Evolutionary conservation across 305 asterid genomes (phyloP), one percentile per base, ranked within the genome.

Genomic region (Fraxinus dipetala): DNA sequence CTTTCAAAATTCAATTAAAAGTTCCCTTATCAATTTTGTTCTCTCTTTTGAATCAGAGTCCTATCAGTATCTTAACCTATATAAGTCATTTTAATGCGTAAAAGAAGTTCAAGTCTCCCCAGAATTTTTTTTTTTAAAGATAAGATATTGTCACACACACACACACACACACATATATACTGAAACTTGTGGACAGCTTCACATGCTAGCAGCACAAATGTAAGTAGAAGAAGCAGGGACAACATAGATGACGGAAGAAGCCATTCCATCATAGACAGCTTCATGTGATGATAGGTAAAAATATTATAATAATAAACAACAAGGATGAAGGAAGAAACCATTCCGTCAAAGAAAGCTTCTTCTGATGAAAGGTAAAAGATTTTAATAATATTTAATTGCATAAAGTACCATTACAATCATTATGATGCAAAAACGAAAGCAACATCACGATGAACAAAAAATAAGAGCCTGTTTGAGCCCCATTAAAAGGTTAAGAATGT

Each of bases 231-330:
- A 35, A 75, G 35, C 56, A 76, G n/a, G 83, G 76, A 54, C 56
- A 32, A 72, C 45, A 18, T 9, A 74, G 72, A 54, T 40, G 75
- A 67, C 28, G 74, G 18, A 69, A 69, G 84, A 79, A 76, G 67
- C 72, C 72, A 70, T 75, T 45, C 79, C 73, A 79, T 32, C 72
- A 34, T 48, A 51, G 43, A 40, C 59, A 79, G 59, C 70, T 75
- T 81, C 45, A 85, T 30, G 22, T 14, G 20, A 65, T 26, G 32
- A 63, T 9, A 65, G 34, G 31, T 59, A 6, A n/a, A 63, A 63
- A 61, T 24, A 61, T 61, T 61, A 9, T 22, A 22, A 22, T 22
- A 22, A 61, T 61, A 13, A 11, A 61, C 31, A 20, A 6, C 5
- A 2, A 0, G 70, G 70, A 61, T 0, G 16, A 61, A 22, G 70